phyloP scores from a whole-genome alignment of 768 basidiomycete genomes.

The Russula virescens region DNA sequence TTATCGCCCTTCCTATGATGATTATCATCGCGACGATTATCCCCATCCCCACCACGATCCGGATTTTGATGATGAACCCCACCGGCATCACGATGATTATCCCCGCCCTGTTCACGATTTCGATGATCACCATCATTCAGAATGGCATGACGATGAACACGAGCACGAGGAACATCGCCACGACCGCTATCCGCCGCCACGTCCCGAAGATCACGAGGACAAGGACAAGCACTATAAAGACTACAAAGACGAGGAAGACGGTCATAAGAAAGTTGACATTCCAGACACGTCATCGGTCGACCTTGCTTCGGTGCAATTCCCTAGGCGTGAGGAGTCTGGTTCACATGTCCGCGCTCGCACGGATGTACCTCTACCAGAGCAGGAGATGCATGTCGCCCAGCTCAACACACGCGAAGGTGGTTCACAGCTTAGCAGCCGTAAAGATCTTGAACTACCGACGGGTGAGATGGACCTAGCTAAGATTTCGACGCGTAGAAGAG shows the following conservation, averaged over 20 bases:
- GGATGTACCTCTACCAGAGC: background rate
- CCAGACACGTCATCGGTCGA: background rate
- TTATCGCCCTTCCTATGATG: background rate
- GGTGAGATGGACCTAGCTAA: background rate
- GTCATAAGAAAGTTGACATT: background rate
- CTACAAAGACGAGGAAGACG: background rate
- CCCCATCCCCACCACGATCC: background rate
- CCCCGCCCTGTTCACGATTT: background rate
- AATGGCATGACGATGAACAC: background rate
- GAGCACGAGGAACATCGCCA: background rate
- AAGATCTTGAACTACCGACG: background rate
- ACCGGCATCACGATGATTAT: background rate
- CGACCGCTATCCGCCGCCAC: background rate
- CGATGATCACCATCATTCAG: background rate
- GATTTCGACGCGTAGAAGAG: background rate
- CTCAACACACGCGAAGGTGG: background rate
- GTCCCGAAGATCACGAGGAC: background rate
- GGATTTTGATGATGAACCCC: background rate
- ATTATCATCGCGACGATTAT: background rate
- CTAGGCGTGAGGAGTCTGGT: background rate
- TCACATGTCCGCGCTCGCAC: background rate
- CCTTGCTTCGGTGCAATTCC: conserved; percentile 8
- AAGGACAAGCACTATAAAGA: background rate
- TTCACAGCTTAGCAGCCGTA: background rate
- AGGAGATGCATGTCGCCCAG: background rate